Conservation (phyloP, 2,329 filamentous ascomycete genomes). For the Penicillium fuscoglaucum region DNA sequence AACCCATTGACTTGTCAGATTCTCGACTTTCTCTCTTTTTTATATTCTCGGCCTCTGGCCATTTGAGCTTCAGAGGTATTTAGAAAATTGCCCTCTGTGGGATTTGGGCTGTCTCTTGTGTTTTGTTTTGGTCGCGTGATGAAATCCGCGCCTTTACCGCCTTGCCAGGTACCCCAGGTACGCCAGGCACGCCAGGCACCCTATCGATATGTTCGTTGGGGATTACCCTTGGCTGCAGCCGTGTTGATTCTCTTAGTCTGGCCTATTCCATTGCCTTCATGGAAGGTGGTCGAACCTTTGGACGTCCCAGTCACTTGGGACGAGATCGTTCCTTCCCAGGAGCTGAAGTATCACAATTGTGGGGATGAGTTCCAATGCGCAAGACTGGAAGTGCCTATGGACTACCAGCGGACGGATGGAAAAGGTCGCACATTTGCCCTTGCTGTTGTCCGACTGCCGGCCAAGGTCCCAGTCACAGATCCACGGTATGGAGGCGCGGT, state of each 20-base stretch:
- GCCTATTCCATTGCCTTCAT: neutral
- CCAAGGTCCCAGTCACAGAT: slow-evolving; percentile 44
- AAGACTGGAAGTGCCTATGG: slow-evolving; percentile 52
- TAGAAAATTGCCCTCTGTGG: neutral
- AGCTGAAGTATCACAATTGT: slow-evolving; percentile 44
- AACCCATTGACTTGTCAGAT: neutral
- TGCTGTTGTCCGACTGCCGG: slow-evolving; percentile 50
- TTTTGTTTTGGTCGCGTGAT: neutral
- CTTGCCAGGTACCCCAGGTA: neutral
- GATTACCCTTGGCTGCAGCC: neutral
- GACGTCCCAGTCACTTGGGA: slow-evolving; percentile 17
- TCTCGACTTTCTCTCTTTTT: neutral
- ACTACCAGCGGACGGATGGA: slow-evolving; percentile 43
- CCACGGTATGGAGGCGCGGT: slow-evolving; percentile 49
- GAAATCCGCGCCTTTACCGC: neutral
- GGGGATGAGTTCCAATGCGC: slow-evolving; percentile 51
- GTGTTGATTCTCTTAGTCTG: slow-evolving; percentile 4
- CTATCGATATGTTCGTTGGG: slow-evolving; percentile 6
- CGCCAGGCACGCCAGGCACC: neutral
- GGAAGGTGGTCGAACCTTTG: neutral
- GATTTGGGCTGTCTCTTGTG: neutral
- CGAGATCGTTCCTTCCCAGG: slow-evolving; percentile 30
- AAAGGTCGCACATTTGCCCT: slow-evolving; percentile 40
- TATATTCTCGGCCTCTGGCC: neutral
- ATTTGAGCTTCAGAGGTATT: neutral